These are phyloP conservation scores for Leucosporidium creatinivorum DNA, from an alignment of 768 basidiomycete genomes.

Conservation along the genomic window DNA sequence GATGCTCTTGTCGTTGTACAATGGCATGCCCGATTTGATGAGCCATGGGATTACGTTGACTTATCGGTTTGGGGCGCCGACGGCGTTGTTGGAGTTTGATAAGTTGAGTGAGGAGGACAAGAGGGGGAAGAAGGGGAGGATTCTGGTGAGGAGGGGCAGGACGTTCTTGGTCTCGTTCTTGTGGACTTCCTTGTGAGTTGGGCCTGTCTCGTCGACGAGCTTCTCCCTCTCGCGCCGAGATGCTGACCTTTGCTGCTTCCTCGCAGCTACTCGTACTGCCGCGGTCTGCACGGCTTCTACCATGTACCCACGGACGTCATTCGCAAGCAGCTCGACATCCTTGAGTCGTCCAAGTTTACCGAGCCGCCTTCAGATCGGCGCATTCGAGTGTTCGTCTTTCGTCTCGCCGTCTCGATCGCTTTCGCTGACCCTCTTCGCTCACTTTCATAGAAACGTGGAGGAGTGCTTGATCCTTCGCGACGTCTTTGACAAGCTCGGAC, in stretches of 20 bases:
- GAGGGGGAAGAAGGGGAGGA: neutral
- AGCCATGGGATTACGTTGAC: constrained; percentile 8
- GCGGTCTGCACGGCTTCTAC: constrained; percentile 8
- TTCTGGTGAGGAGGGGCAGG: constrained; percentile 4
- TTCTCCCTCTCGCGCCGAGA: neutral
- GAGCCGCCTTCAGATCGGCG: constrained; percentile 11
- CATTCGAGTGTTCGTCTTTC: constrained; percentile 15
- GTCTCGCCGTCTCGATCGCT: neutral
- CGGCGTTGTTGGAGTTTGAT: constrained; percentile 11
- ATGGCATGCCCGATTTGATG: constrained; percentile 14
- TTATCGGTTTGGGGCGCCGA: constrained; percentile 7
- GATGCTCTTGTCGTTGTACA: constrained; percentile 20
- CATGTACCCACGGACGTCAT: constrained; percentile 4
- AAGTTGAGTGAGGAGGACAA: constrained; percentile 17
- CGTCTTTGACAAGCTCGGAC: constrained; percentile 16
- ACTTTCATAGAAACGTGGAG: constrained; percentile 17
- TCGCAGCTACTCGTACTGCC: constrained; percentile 21
- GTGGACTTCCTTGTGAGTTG: constrained; percentile 26
- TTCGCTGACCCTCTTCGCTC: neutral
- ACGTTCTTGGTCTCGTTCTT: constrained; percentile 13
- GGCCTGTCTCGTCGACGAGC: no score
- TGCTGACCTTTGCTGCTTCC: neutral
- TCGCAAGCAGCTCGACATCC: constrained; percentile 13
- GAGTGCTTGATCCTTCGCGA: constrained; percentile 10
- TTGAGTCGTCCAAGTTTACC: neutral